Base-by-base conservation (phyloP, 352 stramenopile genomes). In the Phytophthora agathidicida region DNA sequence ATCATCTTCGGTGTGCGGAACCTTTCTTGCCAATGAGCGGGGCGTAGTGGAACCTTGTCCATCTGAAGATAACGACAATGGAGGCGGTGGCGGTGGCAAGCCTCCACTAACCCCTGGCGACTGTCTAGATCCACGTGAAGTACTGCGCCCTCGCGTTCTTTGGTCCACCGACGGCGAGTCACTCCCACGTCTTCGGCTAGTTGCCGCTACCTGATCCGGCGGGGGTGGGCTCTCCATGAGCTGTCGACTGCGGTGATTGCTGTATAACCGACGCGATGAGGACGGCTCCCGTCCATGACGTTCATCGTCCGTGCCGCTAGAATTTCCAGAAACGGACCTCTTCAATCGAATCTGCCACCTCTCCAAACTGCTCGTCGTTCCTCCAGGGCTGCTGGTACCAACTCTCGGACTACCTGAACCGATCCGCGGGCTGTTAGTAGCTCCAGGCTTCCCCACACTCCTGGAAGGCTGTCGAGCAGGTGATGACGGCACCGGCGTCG, bases 141-240 rank as follows among this genome's bases (percentile, higher is more conserved):
- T 52, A 31, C 60, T 71, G n/a, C 51, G 56, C 31, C 27, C 49
- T 58, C 53, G 65, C 11, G 44, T 48, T 47, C 36, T 60, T 10
- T 52, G 27, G 41, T 64, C 56, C 47, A 46, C 9, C 13, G 41
- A 31, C 31, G 60, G 49, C 11, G 60, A 63, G 45, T 67, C 60
- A 32, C 38, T 71, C 20, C 31, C 37, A 10, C 51, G 47, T 17
- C 47, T 58, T 55, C 53, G 59, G 19, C 23, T 73, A 10, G 65
- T 67, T 30, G 60, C 42, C 8, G 48, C 51, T 32, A 61, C 50
- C 28, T 71, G 54, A n/a, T 37, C 50, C 9, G 66, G 60, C 6
- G 66, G 66, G 11, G 66, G 66, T 20, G 70, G 70, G 14, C 70
- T 78, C 31, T 78, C 70, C 47, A 78, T 61, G 0, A 75, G 61